These are phyloP conservation scores for Barnettozyma vustinii DNA, from an alignment of 805 yeast species.

Conservation along the genomic window DNA sequence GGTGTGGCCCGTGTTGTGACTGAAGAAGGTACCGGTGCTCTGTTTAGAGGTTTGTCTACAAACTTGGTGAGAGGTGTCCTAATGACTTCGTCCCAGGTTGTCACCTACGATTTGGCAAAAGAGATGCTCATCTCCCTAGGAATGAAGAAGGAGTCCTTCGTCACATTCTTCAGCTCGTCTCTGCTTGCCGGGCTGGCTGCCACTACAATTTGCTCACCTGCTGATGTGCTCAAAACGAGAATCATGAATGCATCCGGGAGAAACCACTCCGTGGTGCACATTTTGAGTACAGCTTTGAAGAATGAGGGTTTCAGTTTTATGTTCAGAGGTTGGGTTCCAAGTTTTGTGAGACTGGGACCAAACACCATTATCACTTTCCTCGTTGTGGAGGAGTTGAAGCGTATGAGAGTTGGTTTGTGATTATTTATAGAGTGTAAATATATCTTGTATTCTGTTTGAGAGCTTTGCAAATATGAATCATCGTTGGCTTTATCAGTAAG, in stretches of 20 bases:
- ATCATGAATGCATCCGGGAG: slow-evolving; percentile 59
- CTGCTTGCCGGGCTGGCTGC: slow-evolving; percentile 82
- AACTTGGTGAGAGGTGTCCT: slow-evolving; percentile 75
- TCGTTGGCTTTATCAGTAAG: neutral
- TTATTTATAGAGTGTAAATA: slow-evolving; percentile 4
- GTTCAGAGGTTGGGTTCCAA: slow-evolving; percentile 90
- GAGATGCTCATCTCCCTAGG: slow-evolving; percentile 45
- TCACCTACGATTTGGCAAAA: slow-evolving; percentile 77
- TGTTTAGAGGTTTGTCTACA: slow-evolving; percentile 73
- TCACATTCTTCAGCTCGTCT: slow-evolving; percentile 77
- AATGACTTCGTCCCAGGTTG: slow-evolving; percentile 91
- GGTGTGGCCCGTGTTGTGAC: slow-evolving; percentile 56
- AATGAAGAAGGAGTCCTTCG: slow-evolving; percentile 53
- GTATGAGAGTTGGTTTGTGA: slow-evolving; percentile 44
- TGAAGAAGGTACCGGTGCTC: slow-evolving; percentile 55
- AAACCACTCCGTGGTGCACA: slow-evolving; percentile 43
- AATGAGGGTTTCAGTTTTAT: slow-evolving; percentile 72
- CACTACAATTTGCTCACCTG: slow-evolving; percentile 89
- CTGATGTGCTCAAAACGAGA: slow-evolving; percentile 84
- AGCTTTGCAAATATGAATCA: neutral
- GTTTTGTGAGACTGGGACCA: slow-evolving; percentile 82
- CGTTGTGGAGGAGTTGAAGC: slow-evolving; percentile 62
- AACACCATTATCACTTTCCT: slow-evolving; percentile 66
- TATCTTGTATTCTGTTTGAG: neutral
- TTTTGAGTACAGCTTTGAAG: slow-evolving; percentile 50